Conservation (phyloP, 2,329 filamentous ascomycete species). For the Polychaeton citri region DNA sequence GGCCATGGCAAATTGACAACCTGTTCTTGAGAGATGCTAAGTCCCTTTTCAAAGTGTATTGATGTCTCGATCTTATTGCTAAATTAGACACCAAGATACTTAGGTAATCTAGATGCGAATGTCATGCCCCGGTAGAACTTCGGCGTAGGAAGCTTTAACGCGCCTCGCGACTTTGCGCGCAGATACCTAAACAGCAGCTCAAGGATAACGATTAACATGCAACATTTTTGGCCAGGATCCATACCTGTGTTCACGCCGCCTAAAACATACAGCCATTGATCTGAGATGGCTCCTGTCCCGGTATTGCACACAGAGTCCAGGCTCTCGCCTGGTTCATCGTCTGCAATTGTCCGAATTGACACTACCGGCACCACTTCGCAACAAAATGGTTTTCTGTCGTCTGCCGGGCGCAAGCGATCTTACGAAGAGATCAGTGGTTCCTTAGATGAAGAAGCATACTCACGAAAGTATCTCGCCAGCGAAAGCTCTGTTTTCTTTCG, state of each 20-base stretch:
- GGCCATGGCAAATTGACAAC: no score
- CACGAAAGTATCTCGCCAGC: slow-evolving; percentile 57
- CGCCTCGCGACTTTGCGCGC: background rate
- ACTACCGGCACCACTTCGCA: slow-evolving; percentile 45
- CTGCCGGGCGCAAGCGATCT: slow-evolving; percentile 18
- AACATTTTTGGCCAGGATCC: no score
- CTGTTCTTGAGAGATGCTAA: no score
- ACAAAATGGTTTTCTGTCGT: slow-evolving; percentile 26
- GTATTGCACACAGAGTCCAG: background rate
- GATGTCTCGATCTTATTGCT: no score
- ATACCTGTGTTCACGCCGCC: no score
- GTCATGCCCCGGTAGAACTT: background rate
- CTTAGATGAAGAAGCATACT: slow-evolving; percentile 61
- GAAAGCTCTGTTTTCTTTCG: slow-evolving; percentile 79
- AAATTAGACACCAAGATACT: no score
- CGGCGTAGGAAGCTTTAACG: background rate
- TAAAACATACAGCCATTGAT: no score
- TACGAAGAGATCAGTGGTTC: slow-evolving; percentile 25
- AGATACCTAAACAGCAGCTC: no score
- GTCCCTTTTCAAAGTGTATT: no score
- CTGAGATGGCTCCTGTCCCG: background rate
- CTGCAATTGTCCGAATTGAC: slow-evolving; percentile 54
- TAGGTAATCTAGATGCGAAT: no score
- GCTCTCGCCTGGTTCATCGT: slow-evolving; percentile 8
- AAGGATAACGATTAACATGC: no score